phyloP scores from a whole-genome alignment of 345 rosid species.

The Melaleuca quinquenervia region DNA sequence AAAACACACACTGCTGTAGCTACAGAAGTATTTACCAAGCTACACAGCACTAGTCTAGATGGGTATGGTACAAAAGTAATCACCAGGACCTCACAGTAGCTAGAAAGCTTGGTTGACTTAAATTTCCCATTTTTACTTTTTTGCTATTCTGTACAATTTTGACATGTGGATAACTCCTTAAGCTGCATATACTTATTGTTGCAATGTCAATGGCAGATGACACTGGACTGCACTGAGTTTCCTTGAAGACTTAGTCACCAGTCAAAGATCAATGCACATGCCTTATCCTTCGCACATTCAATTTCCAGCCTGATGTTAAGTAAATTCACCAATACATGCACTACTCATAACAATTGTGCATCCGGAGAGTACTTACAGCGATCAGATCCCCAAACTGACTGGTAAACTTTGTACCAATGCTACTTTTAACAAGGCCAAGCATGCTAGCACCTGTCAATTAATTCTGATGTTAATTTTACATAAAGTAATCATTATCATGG shows the following conservation, averaged over 20 bases:
- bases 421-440: conserved; percentile 80
- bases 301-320: neutral
- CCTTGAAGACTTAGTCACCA: neutral
- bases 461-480: neutral
- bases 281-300: neutral
- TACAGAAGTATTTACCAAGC: neutral
- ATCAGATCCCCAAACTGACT: conserved; percentile 90
- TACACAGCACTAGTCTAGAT: neutral
- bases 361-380: conserved; percentile 54
- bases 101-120: neutral
- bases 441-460: conserved; percentile 42
- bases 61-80: neutral
- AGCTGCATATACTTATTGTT: neutral
- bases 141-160: neutral
- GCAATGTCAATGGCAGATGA: neutral
- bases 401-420: conserved; percentile 93
- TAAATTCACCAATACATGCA: neutral
- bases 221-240: neutral
- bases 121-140: neutral
- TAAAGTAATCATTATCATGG: neutral
- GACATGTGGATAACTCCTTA: neutral
- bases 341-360: neutral
- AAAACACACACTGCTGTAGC: neutral
- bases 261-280: neutral
- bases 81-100: neutral